Evolutionary conservation across 129 eudicot genomes (phyloP).

Genomic region (Tagetes patula): DNA sequence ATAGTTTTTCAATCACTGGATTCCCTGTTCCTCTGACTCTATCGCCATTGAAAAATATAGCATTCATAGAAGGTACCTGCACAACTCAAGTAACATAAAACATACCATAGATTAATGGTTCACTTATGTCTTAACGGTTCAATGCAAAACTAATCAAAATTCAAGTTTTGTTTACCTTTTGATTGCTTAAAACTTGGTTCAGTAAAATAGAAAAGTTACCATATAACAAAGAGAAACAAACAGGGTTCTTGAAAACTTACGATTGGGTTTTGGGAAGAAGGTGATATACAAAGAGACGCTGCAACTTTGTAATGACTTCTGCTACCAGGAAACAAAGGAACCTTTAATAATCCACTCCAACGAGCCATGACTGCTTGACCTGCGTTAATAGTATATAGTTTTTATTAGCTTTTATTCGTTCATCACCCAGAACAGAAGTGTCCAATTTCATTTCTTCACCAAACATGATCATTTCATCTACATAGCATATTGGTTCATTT

Average conservation of each 20-base stretch:
- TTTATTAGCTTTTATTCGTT: too few relatives aligned
- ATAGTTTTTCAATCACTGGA: slow-evolving; percentile 88
- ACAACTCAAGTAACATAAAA: slow-evolving; percentile 10
- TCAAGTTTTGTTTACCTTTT: neutral
- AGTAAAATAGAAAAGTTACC: neutral
- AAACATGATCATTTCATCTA: neutral
- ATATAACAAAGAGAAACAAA: slow-evolving; percentile 4
- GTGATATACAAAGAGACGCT: slow-evolving; percentile 70
- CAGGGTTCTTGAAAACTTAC: slow-evolving; percentile 40
- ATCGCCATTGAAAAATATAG: slow-evolving; percentile 85
- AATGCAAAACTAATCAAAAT: neutral
- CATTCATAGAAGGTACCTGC: slow-evolving; percentile 83
- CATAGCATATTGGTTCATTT: too few relatives aligned
- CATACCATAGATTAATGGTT: neutral
- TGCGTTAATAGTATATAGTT: neutral
- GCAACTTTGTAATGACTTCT: slow-evolving; percentile 64
- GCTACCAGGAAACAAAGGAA: slow-evolving; percentile 60
- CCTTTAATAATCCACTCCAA: slow-evolving; percentile 77
- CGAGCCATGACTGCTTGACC: slow-evolving; percentile 58
- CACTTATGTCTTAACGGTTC: neutral
- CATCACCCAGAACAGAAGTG: too few relatives aligned
- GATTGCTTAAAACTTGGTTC: neutral
- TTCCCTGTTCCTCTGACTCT: slow-evolving; percentile 82
- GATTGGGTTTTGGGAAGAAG: slow-evolving; percentile 45
- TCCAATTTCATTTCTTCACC: neutral